phyloP scores from a whole-genome alignment of 495 filamentous ascomycete genomes.

The Haplographium delicatum region DNA sequence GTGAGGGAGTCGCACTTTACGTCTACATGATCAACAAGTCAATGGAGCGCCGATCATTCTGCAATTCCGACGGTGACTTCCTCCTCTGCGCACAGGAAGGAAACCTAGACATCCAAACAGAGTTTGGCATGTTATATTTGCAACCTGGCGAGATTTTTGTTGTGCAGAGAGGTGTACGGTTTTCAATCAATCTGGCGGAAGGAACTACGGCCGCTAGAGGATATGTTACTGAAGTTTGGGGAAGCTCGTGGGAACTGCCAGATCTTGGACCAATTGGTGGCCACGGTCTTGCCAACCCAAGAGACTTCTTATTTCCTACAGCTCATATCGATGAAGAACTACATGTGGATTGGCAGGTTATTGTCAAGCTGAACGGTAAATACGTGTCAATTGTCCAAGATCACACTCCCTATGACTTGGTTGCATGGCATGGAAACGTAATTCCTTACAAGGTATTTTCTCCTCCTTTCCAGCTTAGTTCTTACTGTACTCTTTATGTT shows the following conservation, averaged over 20 bases:
- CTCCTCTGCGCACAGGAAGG: conserved; percentile 65
- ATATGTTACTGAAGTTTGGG: conserved; percentile 68
- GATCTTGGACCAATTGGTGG: conserved; percentile 69
- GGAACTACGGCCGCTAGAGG: conserved; percentile 51
- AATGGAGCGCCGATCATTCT: conserved; percentile 61
- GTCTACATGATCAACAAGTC: conserved; percentile 60
- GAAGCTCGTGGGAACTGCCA: conserved; percentile 61
- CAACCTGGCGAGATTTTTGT: conserved; percentile 68
- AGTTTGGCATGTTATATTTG: conserved; percentile 58
- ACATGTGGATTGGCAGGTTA: conserved; percentile 47
- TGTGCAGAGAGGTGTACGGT: conserved; percentile 62
- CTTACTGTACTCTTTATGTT: too few species aligned
- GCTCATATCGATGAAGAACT: conserved; percentile 48
- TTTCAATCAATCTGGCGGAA: conserved; percentile 52
- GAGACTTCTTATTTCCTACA: conserved; percentile 65
- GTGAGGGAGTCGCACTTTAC: conserved; percentile 59
- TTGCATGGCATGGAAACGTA: conserved; percentile 77
- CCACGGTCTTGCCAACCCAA: conserved; percentile 62
- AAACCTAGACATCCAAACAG: conserved; percentile 64
- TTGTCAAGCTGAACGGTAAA: conserved; percentile 60
- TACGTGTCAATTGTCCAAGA: conserved; percentile 59
- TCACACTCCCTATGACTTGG: conserved; percentile 78
- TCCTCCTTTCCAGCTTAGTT: conserved; percentile 44
- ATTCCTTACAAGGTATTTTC: conserved; percentile 67
- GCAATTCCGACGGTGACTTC: conserved; percentile 66